phyloP scores from a whole-genome alignment of 371 early-diverging fungal species.

The Nematocida major region DNA sequence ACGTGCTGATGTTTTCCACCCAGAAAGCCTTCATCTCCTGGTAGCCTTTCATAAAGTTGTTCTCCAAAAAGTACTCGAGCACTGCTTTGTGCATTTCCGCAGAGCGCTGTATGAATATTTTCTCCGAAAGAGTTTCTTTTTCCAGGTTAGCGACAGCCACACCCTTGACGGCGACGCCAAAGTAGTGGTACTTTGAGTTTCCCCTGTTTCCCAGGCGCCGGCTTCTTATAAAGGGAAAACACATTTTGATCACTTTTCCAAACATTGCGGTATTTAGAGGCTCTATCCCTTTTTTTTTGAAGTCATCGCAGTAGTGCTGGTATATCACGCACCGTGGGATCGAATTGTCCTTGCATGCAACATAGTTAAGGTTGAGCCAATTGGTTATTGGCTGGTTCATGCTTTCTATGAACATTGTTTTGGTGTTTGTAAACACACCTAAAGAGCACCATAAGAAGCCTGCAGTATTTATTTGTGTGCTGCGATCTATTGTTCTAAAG shows the following conservation, averaged over 20 bases:
- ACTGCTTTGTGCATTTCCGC: constrained; percentile 21
- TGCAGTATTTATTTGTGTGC: neutral
- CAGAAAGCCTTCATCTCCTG: constrained; percentile 47
- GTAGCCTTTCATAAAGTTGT: constrained; percentile 18
- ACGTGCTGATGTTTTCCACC: neutral
- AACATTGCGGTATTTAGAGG: constrained; percentile 70
- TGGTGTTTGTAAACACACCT: constrained; percentile 44
- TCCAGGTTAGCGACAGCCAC: neutral
- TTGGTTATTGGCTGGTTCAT: constrained; percentile 55
- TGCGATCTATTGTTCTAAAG: constrained; percentile 6
- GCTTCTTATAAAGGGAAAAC: constrained; percentile 68
- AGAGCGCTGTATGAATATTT: constrained; percentile 10
- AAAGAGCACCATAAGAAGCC: neutral
- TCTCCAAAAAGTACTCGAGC: neutral
- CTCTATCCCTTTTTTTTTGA: constrained; percentile 60
- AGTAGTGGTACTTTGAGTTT: constrained; percentile 68
- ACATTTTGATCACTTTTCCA: constrained; percentile 68
- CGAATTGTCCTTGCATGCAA: constrained; percentile 65
- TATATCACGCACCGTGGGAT: constrained; percentile 68
- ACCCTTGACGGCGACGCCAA: constrained; percentile 59
- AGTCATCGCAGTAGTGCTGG: constrained; percentile 67
- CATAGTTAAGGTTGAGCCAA: constrained; percentile 67
- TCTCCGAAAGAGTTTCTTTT: constrained; percentile 2
- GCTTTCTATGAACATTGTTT: constrained; percentile 50
- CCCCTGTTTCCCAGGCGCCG: constrained; percentile 69